Percentiles rank a stretch among this genome's conserved stretches.
phyloP scores from a whole-genome alignment of 2,329 filamentous ascomycete species.

The Hypoxylon sp. region DNA sequence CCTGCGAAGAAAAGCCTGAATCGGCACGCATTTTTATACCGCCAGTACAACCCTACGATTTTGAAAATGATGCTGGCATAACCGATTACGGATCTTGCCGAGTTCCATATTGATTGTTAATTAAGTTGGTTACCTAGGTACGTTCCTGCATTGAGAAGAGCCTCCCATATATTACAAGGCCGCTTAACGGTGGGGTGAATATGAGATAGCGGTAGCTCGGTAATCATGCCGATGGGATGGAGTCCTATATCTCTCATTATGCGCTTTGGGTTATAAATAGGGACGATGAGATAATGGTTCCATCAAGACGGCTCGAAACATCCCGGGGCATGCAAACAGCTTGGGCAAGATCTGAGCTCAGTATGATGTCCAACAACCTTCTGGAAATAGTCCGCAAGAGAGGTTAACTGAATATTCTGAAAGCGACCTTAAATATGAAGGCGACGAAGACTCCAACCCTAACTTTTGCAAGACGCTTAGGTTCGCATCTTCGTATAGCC shows the following conservation, averaged over 20 bases:
- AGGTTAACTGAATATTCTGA: background rate
- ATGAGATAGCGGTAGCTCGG: constrained; percentile 26
- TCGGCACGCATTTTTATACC: constrained; percentile 17
- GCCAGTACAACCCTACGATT: constrained; percentile 20
- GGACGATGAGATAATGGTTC: constrained; percentile 6
- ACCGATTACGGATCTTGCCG: constrained; percentile 28
- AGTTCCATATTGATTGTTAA: constrained; percentile 36
- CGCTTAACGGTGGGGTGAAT: constrained; percentile 14
- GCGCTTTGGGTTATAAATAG: constrained; percentile 19
- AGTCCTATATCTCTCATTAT: background rate
- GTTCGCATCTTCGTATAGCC: background rate
- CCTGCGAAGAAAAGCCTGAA: constrained; percentile 36
- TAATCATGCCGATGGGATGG: constrained; percentile 26
- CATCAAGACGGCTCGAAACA: background rate
- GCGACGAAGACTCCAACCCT: background rate
- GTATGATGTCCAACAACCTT: background rate
- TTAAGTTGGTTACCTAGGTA: constrained; percentile 21
- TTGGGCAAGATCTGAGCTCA: background rate
- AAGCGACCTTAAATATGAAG: background rate
- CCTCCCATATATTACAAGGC: constrained; percentile 26
- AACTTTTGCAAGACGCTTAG: background rate
- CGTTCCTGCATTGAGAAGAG: constrained; percentile 39
- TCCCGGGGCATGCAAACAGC: background rate
- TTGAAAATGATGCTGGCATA: constrained; percentile 27
- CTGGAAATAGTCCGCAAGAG: background rate